These are phyloP conservation scores for Cyclotella distinguenda DNA, from an alignment of 108 stramenopile species.

Conservation along the genomic window DNA sequence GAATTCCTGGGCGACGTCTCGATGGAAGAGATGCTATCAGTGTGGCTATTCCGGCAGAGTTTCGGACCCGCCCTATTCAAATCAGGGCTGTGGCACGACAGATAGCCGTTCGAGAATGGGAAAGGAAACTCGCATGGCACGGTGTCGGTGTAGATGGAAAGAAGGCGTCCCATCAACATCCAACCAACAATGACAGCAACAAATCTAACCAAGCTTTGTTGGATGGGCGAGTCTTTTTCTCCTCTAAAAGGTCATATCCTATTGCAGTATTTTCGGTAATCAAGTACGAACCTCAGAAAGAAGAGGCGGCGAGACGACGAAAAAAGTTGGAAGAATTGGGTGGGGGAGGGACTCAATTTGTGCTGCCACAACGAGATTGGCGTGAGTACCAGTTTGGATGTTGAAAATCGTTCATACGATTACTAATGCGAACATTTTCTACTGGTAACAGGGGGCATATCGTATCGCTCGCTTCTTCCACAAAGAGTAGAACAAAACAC, in stretches of 20 bases:
- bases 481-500: conserved; percentile 38
- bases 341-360: conserved; percentile 85
- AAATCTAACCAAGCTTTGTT: conserved; percentile 50
- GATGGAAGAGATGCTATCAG: conserved; percentile 70
- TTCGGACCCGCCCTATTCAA: conserved; percentile 35
- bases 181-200: conserved; percentile 6
- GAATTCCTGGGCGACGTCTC: conserved; percentile 71
- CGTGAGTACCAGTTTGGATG: conserved; percentile 23
- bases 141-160: conserved; percentile 14
- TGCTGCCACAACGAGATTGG: conserved; percentile 82
- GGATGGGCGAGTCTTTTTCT: conserved; percentile 81
- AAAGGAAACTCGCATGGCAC: conserved; percentile 62
- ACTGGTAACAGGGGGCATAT: conserved; percentile 54
- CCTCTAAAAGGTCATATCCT: conserved; percentile 70
- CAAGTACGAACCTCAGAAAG: conserved; percentile 85
- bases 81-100: conserved; percentile 65
- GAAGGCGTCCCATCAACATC: background rate
- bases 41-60: conserved; percentile 55
- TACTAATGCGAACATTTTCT: background rate
- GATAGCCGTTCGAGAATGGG: conserved; percentile 75
- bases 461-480: conserved; percentile 67
- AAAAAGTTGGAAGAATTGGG: conserved; percentile 84
- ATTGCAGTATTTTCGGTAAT: conserved; percentile 68
- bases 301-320: conserved; percentile 71
- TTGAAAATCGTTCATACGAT: background rate